phyloP scores from a whole-genome alignment of 2,329 filamentous ascomycete species.

The Colletotrichum ledebouriae region DNA sequence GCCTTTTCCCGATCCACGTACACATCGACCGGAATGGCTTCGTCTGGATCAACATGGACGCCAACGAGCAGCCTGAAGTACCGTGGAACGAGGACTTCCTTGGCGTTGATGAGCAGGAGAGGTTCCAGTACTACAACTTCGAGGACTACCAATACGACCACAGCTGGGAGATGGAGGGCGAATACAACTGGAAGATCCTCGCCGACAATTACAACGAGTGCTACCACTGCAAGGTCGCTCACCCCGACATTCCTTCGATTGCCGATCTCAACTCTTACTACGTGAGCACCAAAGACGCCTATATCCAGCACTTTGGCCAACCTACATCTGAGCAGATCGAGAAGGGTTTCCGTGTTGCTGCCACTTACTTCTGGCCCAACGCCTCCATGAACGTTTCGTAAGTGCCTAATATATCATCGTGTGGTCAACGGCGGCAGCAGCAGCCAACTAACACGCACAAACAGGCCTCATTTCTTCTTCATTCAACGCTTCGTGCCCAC shows the following conservation, averaged over 20 bases:
- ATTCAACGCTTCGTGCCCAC: constrained; percentile 73
- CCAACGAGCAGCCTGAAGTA: constrained; percentile 57
- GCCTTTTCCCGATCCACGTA: constrained; percentile 67
- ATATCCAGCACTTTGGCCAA: constrained; percentile 65
- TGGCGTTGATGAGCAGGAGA: constrained; percentile 59
- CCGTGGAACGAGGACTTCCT: constrained; percentile 67
- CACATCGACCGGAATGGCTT: constrained; percentile 67
- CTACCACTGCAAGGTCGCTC: constrained; percentile 72
- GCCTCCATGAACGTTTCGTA: constrained; percentile 64
- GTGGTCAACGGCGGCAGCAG: background rate
- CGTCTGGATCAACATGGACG: constrained; percentile 71
- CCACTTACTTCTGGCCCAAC: constrained; percentile 65
- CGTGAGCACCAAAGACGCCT: constrained; percentile 61
- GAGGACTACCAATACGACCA: constrained; percentile 70
- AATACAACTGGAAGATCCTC: constrained; percentile 72
- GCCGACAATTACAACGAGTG: constrained; percentile 77
- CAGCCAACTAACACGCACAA: constrained; percentile 10
- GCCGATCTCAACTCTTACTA: constrained; percentile 69
- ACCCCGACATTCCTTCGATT: constrained; percentile 69
- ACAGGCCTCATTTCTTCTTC: constrained; percentile 72
- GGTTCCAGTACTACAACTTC: constrained; percentile 62
- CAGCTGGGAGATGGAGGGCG: constrained; percentile 67
- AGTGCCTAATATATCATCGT: constrained; percentile 45
- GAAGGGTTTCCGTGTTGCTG: constrained; percentile 59
- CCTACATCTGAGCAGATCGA: constrained; percentile 62